Evolutionary conservation across 208 protist genomes (phyloP).

Genomic region (Leishmania aethiopica): DNA sequence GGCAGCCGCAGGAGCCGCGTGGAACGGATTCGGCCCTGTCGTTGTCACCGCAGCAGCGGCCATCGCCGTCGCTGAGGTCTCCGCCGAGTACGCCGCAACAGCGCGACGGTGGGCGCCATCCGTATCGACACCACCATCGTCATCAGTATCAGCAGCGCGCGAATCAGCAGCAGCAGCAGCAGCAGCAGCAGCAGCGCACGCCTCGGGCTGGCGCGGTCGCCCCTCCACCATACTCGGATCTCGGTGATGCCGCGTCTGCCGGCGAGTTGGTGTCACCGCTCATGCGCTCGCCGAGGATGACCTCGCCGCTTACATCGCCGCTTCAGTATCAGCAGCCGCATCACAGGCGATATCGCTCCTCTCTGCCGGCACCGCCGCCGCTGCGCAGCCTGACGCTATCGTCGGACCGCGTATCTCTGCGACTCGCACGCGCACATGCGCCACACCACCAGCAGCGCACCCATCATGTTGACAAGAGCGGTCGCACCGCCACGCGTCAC

Average conservation of each 20-base stretch:
- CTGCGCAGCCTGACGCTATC: slow-evolving; percentile 16
- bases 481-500: not conserved
- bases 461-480: not conserved
- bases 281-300: not conserved
- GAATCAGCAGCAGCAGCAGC: not conserved
- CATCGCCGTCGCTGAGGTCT: not conserved
- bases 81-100: not conserved
- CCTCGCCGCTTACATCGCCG: not conserved
- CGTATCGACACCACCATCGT: slow-evolving; percentile 7
- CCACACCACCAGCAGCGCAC: not conserved
- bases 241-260: not conserved
- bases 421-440: not conserved
- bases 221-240: not conserved
- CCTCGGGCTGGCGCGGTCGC: not conserved
- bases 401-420: not conserved
- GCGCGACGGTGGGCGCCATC: not conserved
- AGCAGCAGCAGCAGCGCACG: not conserved
- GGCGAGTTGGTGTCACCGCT: not conserved
- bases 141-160: slow-evolving; percentile 5
- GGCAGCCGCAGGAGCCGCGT: slow-evolving; percentile 1
- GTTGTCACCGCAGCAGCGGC: not conserved
- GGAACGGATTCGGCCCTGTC: not conserved
- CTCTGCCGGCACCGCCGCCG: slow-evolving; percentile 23
- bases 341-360: slow-evolving; percentile 18
- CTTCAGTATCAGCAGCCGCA: not conserved